These are phyloP conservation scores for Aleurites moluccanus DNA, from an alignment of 441 rosid genomes.

Conservation along the genomic window DNA sequence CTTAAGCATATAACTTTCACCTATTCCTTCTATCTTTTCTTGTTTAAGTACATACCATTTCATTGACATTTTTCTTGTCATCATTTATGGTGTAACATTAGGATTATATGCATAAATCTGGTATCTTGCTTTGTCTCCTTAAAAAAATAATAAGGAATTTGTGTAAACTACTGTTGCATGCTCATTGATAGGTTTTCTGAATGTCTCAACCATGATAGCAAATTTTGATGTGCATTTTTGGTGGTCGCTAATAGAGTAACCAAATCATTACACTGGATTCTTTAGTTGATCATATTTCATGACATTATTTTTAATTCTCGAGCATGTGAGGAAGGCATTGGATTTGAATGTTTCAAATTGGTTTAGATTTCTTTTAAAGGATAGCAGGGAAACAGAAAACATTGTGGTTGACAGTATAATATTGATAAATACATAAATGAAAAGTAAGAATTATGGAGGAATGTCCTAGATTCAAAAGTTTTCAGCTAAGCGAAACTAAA, in stretches of 20 bases:
- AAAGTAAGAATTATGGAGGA: not conserved
- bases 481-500: not conserved
- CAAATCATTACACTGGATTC: not conserved
- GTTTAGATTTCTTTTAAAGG: not conserved
- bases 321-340: not conserved
- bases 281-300: not conserved
- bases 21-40: not conserved
- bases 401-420: not conserved
- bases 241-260: not conserved
- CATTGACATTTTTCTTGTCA: not conserved
- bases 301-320: not conserved
- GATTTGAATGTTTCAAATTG: not conserved
- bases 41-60: not conserved
- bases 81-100: not conserved
- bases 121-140: not conserved
- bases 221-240: constrained; percentile 1
- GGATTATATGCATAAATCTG: not conserved
- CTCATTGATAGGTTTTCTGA: not conserved
- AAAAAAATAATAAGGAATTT: not conserved
- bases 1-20: not conserved
- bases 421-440: not conserved
- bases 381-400: not conserved
- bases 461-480: not conserved
- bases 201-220: not conserved
- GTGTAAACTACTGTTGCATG: not conserved